Percentiles rank a stretch among this genome's conserved stretches.
phyloP scores from a whole-genome alignment of 2,329 filamentous ascomycete species.

The Xylariaceae sp. region DNA sequence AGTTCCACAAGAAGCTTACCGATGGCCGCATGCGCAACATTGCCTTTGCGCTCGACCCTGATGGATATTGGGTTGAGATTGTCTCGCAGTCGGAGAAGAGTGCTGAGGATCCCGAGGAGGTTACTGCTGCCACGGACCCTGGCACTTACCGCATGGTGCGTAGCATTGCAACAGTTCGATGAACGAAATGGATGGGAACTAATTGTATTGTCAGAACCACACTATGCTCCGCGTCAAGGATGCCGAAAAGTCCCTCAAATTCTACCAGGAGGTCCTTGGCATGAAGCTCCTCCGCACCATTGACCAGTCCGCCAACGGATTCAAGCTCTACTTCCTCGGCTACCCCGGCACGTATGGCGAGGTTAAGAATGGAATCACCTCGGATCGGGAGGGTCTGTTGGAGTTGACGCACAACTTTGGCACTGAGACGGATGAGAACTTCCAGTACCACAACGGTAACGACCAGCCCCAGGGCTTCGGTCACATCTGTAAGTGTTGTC shows the following conservation, averaged over 20 bases:
- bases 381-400: constrained; percentile 73
- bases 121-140: constrained; percentile 65
- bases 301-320: constrained; percentile 65
- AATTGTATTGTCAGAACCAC: constrained; percentile 56
- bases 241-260: constrained; percentile 65
- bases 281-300: constrained; percentile 74
- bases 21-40: constrained; percentile 86
- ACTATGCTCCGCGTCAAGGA: constrained; percentile 95
- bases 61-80: constrained; percentile 83
- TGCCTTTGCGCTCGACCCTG: constrained; percentile 84
- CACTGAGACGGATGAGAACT: constrained; percentile 78
- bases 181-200: background rate
- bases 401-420: constrained; percentile 84
- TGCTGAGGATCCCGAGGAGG: constrained; percentile 63
- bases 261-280: constrained; percentile 81
- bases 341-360: constrained; percentile 59
- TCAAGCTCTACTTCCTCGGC: constrained; percentile 90
- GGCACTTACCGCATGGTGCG: constrained; percentile 65
- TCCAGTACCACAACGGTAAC: constrained; percentile 92
- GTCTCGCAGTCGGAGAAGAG: constrained; percentile 60
- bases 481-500: constrained; percentile 66
- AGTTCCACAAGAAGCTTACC: constrained; percentile 89
- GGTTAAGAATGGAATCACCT: constrained; percentile 50
- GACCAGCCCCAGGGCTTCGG: constrained; percentile 88
- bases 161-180: background rate